Evolutionary conservation across 306 rosid genomes (phyloP).

Genomic region (Quillaja saponaria): DNA sequence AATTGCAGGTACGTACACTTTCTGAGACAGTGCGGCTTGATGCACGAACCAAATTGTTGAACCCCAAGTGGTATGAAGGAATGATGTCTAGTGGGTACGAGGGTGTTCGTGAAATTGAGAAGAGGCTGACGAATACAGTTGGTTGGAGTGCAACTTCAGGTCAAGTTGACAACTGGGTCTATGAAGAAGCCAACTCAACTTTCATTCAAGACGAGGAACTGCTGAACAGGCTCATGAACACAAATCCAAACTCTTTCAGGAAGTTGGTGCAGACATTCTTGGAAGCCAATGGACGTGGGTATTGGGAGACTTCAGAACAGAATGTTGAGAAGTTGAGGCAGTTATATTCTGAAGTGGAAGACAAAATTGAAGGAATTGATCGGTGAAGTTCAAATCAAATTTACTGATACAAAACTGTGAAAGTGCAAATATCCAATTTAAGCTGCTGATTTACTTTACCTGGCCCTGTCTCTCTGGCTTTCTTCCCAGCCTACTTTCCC

Average conservation of each 20-base stretch:
- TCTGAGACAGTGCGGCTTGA: slow-evolving; percentile 98
- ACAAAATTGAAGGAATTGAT: slow-evolving; percentile 94
- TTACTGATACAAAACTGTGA: slow-evolving; percentile 30
- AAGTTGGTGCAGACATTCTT: slow-evolving; percentile 90
- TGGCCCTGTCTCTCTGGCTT: slow-evolving; percentile 14
- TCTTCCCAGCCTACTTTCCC: slow-evolving; percentile 34
- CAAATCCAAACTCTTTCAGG: slow-evolving; percentile 92
- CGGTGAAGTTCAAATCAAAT: slow-evolving; percentile 39
- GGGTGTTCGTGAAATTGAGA: slow-evolving; percentile 96
- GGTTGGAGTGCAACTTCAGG: slow-evolving; percentile 99
- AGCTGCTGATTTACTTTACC: slow-evolving; percentile 35
- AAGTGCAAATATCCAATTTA: slow-evolving; percentile 31
- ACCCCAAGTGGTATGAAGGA: slow-evolving; percentile 99
- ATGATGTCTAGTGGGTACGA: slow-evolving; percentile 92
- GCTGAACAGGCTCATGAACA: slow-evolving; percentile 84
- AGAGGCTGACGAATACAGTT: slow-evolving; percentile 91
- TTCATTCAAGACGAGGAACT: slow-evolving; percentile 90
- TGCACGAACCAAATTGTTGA: slow-evolving; percentile 89
- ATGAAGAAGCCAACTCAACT: slow-evolving; percentile 96
- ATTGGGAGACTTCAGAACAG: slow-evolving; percentile 89
- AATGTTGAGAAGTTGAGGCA: slow-evolving; percentile 79
- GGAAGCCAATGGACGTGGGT: slow-evolving; percentile 97
- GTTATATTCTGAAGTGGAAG: slow-evolving; percentile 91
- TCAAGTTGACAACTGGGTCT: slow-evolving; percentile 99
- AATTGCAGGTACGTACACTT: slow-evolving; percentile 80